Conservation (phyloP, 164 flowering plant genomes). For the grape (Vitis vinifera) region ASM3070453v1 NC_081814.1:27203001-27203500, state of each 20-base stretch:
- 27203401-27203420: constrained; percentile 57
- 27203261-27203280: too few relatives aligned
- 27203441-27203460: constrained; percentile 91
- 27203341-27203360: constrained; percentile 50
- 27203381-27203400: constrained; percentile 52
- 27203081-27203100: too few relatives aligned
- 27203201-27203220: too few relatives aligned
- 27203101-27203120: too few relatives aligned
- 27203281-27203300: too few relatives aligned
- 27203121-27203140: constrained; percentile 63
- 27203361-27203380: constrained; percentile 44
- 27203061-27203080: too few relatives aligned
- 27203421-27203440: constrained; percentile 74
- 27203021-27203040: too few relatives aligned
- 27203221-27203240: too few relatives aligned
- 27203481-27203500: constrained; percentile 86
- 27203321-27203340: constrained; percentile 72
- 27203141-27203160: constrained; percentile 98
- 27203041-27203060: too few relatives aligned
- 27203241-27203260: too few relatives aligned
- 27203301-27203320: constrained; percentile 46
- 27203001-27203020: too few relatives aligned
- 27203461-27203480: constrained; percentile 68
- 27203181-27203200: constrained; percentile 87
- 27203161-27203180: constrained; percentile 91